Evolutionary conservation across 2,329 filamentous ascomycete genomes (phyloP).

Genomic region (Fusarium anthophilum): DNA sequence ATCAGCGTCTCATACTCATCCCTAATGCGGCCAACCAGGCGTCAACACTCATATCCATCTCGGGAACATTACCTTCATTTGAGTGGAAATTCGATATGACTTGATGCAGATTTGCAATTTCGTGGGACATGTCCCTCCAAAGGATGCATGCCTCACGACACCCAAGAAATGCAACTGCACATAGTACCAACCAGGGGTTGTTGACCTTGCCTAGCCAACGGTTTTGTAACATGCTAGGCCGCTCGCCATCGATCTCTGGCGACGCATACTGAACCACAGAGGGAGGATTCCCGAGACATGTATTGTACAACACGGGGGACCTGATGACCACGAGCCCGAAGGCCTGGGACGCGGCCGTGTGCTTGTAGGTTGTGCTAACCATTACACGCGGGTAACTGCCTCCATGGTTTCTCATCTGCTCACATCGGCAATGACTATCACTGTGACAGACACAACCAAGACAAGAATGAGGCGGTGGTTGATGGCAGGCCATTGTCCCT

Average conservation of each 20-base stretch:
- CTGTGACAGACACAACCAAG: conserved; percentile 11
- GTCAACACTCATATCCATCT: conserved; percentile 24
- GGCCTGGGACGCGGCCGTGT: conserved; percentile 39
- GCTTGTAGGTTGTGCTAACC: conserved; percentile 32
- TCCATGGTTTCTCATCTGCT: conserved; percentile 19
- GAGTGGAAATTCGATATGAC: conserved; percentile 5
- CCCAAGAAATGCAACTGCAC: background rate
- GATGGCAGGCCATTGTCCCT: conserved; percentile 2
- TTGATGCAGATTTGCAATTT: conserved; percentile 4
- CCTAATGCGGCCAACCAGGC: conserved; percentile 24
- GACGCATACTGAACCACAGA: conserved; percentile 26
- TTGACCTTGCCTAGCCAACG: background rate
- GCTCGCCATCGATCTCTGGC: conserved; percentile 12
- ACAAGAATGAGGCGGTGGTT: conserved; percentile 5
- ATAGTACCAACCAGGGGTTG: background rate
- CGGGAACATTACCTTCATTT: background rate
- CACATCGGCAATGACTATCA: conserved; percentile 8
- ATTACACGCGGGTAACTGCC: conserved; percentile 25
- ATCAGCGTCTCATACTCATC: conserved; percentile 2
- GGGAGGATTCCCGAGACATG: conserved; percentile 33
- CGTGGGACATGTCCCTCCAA: background rate
- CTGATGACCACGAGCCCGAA: conserved; percentile 30
- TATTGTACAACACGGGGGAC: conserved; percentile 23
- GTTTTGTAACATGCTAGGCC: conserved; percentile 4
- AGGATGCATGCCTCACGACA: conserved; percentile 4